These are phyloP conservation scores for Cordyceps cateniannulata DNA, from an alignment of 2,329 filamentous ascomycete species.

Conservation along the genomic window DNA sequence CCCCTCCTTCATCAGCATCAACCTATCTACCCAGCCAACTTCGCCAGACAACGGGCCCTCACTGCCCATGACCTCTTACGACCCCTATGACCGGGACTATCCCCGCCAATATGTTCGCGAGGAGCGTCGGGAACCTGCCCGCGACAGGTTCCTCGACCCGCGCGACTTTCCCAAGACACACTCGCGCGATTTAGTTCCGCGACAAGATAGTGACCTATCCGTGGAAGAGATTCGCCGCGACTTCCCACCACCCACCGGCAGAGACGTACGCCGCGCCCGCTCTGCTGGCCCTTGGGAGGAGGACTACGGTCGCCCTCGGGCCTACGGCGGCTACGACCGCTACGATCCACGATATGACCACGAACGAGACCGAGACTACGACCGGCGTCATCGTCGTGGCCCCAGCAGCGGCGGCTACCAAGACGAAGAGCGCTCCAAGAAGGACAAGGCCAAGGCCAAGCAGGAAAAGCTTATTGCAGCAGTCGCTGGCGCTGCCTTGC, in stretches of 20 bases:
- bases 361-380: constrained; percentile 26
- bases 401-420: constrained; percentile 48
- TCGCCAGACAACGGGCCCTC: background rate
- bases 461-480: constrained; percentile 62
- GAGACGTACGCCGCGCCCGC: constrained; percentile 53
- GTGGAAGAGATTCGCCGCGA: constrained; percentile 80
- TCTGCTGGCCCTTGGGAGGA: constrained; percentile 59
- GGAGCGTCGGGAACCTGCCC: constrained; percentile 44
- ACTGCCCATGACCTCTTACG: constrained; percentile 40
- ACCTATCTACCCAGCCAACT: constrained; percentile 31
- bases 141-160: constrained; percentile 47
- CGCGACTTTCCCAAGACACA: constrained; percentile 42
- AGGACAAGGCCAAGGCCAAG: constrained; percentile 45
- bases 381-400: constrained; percentile 39
- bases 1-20: constrained; percentile 16
- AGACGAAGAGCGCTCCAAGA: constrained; percentile 50
- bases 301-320: constrained; percentile 37
- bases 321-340: constrained; percentile 41
- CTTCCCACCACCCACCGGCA: constrained; percentile 63
- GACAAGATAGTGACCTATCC: constrained; percentile 66
- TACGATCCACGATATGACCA: constrained; percentile 30
- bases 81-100: constrained; percentile 47
- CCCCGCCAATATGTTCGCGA: constrained; percentile 48
- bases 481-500: constrained; percentile 57
- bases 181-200: constrained; percentile 49